Evolutionary conservation across 805 yeast genomes (phyloP), one percentile per base, ranked within the genome.

Genomic region (Ogataea methylovora): DNA sequence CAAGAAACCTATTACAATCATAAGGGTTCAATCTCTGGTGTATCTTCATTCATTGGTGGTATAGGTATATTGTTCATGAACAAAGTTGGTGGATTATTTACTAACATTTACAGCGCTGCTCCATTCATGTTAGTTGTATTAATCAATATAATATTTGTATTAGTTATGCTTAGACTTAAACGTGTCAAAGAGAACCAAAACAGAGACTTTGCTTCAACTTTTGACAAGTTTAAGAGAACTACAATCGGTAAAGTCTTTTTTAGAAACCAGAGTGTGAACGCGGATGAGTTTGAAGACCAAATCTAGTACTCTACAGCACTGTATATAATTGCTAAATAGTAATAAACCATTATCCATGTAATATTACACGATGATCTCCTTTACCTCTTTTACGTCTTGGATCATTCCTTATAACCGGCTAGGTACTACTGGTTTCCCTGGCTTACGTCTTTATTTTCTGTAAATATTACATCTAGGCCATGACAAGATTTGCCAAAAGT

Each of bases 11-110:
- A 66, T 21, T 56, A 66, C 23, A 57, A 54, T 16, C 59, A 66
- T 37, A 70, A 73, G 32, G 87, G 87, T n/a, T 65, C 82, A 3
- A 67, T 81, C 27, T 69, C 80, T 32, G 90, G 90, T 6, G 71
- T 78, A 10, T 78, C 76, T 49, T 70, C 80, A n/a, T 67, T 81
- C 35, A 61, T 69, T 42, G 87, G 86, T 13, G 84, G 84, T 1
- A 33, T 76, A 7, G 90, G 90, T 2, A 77, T 80, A 19, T 56
- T 81, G 37, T 34, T 76, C 1, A 57, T 79, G 20, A 69, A 78
- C 24, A 73, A 72, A 45, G 24, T 77, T 8, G 88, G 87, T 5
- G 87, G 87, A 4, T 46, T 57, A 12, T 58, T 73, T 42, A 71
- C 80, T 17, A 85, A 79, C 48, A 33, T 42, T 24, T 73, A 77